Percentiles rank a stretch among this genome's conserved stretches.
phyloP scores from a whole-genome alignment of 129 eudicot genomes.

The Saussurea involucrata region DNA sequence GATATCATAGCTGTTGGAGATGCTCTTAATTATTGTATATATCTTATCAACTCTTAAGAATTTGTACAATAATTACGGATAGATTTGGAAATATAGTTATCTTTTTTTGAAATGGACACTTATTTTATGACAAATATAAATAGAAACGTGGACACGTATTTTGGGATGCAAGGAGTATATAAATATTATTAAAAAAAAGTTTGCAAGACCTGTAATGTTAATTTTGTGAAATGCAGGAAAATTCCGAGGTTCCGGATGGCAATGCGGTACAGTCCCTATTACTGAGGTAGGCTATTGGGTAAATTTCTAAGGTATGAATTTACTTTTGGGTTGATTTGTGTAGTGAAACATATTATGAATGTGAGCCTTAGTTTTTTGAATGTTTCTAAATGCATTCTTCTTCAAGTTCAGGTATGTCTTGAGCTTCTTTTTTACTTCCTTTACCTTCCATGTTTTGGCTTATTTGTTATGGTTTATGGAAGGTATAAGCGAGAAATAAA shows the following conservation, averaged over 20 bases:
- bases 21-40: no score
- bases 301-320: neutral
- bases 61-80: no score
- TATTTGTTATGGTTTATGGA: neutral
- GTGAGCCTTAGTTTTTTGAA: neutral
- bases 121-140: no score
- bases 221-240: slow-evolving; percentile 44
- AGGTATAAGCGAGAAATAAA: neutral
- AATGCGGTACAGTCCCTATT: slow-evolving; percentile 62
- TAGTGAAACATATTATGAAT: neutral
- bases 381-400: neutral
- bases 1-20: no score
- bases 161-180: no score
- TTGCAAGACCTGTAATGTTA: neutral
- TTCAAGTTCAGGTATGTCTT: neutral
- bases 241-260: slow-evolving; percentile 59
- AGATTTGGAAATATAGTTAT: no score
- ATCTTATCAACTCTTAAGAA: no score
- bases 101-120: no score
- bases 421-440: neutral
- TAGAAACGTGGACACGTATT: no score
- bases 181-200: neutral
- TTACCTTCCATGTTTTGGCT: neutral
- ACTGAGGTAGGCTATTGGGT: slow-evolving; percentile 14
- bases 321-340: neutral